Conservation (phyloP, 768 basidiomycete genomes). For the Leucocoprinus birnbaumii region DNA sequence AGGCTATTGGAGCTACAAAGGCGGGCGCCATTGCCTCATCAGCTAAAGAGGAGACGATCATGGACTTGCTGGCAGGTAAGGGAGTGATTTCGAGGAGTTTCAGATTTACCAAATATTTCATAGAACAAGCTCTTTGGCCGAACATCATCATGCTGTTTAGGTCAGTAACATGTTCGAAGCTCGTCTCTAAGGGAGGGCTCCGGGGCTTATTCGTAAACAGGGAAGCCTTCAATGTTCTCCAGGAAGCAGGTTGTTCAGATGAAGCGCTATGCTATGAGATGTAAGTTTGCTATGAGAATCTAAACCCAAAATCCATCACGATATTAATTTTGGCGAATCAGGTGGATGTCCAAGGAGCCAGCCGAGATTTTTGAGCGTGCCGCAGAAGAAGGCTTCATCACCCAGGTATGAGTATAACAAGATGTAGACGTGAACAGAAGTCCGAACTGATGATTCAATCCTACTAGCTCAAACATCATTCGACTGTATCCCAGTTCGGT, state of each 20-base stretch:
- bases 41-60: constrained; percentile 58
- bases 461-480: constrained; percentile 55
- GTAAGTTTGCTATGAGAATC: constrained; percentile 26
- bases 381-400: constrained; percentile 63
- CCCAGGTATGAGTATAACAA: constrained; percentile 34
- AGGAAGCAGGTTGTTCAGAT: constrained; percentile 64
- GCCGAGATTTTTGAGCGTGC: constrained; percentile 68
- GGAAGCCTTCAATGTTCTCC: constrained; percentile 58
- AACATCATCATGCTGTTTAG: constrained; percentile 64
- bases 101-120: too few relatives aligned
- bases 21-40: constrained; percentile 63
- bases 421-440: background rate
- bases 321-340: constrained; percentile 14
- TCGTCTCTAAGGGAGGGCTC: too few relatives aligned
- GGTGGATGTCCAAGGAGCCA: constrained; percentile 75
- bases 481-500: constrained; percentile 59
- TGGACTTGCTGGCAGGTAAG: constrained; percentile 57
- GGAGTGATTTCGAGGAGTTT: too few relatives aligned
- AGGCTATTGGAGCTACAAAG: constrained; percentile 59
- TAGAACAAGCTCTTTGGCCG: constrained; percentile 64
- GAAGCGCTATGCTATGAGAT: constrained; percentile 67
- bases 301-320: background rate
- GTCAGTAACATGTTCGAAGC: too few relatives aligned
- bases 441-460: background rate
- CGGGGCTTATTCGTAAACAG: too few relatives aligned